Conservation (phyloP, 306 rosid species). For the Elaeagnus macrophylla region DNA sequence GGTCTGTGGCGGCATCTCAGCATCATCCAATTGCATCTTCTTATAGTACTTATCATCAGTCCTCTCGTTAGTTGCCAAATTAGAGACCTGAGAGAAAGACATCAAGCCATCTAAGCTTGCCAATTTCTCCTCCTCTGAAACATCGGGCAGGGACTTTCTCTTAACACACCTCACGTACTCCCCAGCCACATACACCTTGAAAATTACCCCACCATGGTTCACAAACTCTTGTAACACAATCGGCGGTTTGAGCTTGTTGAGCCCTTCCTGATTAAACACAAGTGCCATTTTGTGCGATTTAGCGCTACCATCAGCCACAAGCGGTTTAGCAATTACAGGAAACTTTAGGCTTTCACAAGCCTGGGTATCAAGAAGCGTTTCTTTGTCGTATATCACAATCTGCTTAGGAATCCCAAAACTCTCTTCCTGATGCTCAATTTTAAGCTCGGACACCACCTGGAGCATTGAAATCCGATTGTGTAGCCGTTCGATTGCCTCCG, state of each 20-base stretch:
- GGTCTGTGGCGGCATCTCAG: slow-evolving; percentile 72
- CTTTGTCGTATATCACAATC: slow-evolving; percentile 71
- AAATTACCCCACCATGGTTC: slow-evolving; percentile 89
- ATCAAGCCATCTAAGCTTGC: slow-evolving; percentile 44
- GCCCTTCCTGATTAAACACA: slow-evolving; percentile 50
- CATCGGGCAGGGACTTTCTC: slow-evolving; percentile 83
- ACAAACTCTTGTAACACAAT: slow-evolving; percentile 81
- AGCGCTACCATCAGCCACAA: slow-evolving; percentile 87
- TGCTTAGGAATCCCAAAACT: slow-evolving; percentile 91
- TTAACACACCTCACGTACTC: slow-evolving; percentile 65
- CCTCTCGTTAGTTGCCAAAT: slow-evolving; percentile 44
- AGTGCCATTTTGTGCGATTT: slow-evolving; percentile 83
- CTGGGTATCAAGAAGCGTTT: slow-evolving; percentile 45
- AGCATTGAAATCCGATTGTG: slow-evolving; percentile 91
- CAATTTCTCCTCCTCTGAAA: slow-evolving; percentile 57
- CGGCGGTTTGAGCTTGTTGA: slow-evolving; percentile 68
- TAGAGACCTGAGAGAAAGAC: slow-evolving; percentile 82
- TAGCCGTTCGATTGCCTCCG: slow-evolving; percentile 70
- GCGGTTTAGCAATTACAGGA: slow-evolving; percentile 77
- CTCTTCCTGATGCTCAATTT: slow-evolving; percentile 33
- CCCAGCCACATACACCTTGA: slow-evolving; percentile 83
- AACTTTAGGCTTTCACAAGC: slow-evolving; percentile 62
- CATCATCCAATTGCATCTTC: slow-evolving; percentile 65
- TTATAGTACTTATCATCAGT: slow-evolving; percentile 59
- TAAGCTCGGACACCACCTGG: slow-evolving; percentile 78